Base-by-base conservation (phyloP, 805 yeast genomes). In the Kregervanrija fluxuum region DNA sequence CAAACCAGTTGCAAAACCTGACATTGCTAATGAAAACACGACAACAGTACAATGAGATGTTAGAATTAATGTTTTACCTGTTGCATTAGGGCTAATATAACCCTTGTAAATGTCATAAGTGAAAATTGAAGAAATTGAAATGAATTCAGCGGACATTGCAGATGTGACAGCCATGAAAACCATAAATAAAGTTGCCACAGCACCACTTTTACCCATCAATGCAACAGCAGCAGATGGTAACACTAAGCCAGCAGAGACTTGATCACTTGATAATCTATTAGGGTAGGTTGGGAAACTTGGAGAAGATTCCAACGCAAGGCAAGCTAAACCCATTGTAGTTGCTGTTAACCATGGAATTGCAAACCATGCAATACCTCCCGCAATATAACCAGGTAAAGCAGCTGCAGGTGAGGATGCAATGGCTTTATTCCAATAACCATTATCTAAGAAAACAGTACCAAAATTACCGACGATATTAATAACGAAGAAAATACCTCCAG, bases 91-190 rank as follows among this genome's bases (percentile, higher is more conserved):
- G 57, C 86, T 79, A 56, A 88, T 67, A 65, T 89, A 88, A 22
- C 80, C 75, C 66, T 86, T 79, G 77, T 83, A 89, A 49, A 89
- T 71, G 66, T 89, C 96, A 55, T 86, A 89, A 37, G 95, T 85
- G 69, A 80, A 76, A 48, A 89, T 78, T 2, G 95, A 82, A 3
- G 95, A 84, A 14, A 86, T 90, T 2, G 96, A 84, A 59, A 89
- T 85, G 56, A 89, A 75, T 64, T 89, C 96, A 34, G 96, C 91
- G 31, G 95, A 85, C 75, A 86, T 79, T 22, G 96, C 95, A 40
- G 95, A 84, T 0, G 96, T 89, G 37, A 85, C 91, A 22, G 96
- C 95, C 90, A 87, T 85, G 64, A 89, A 89, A 10, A 88, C 77
- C 70, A 89, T 66, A 32, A 89, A 62, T 50, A 89, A 71, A 9